Evolutionary conservation across 73 alveolate genomes (phyloP), one percentile per base, ranked within the genome.

Genomic region (Paramecium biaurelia): DNA sequence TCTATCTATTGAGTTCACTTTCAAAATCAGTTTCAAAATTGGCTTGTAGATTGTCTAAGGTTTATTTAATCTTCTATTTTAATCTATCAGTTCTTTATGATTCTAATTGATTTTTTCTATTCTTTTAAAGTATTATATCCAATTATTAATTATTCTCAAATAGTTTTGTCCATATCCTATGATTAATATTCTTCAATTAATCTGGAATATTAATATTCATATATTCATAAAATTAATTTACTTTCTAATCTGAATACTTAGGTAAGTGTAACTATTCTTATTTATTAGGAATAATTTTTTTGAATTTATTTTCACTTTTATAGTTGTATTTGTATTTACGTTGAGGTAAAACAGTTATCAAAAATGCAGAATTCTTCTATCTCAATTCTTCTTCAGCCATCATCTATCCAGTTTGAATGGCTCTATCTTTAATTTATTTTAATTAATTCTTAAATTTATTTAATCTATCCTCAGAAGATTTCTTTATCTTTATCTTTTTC

Each of bases 331-430:
- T 79, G 15, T 79, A 79, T 79, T 12, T 43, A 1, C 56, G 47
- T 45, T 41, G 15, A 15, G 70, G 70, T 41, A 20, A 26, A 1
- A 47, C 45, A 24, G 74, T 79, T 10, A 79, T 79, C 30, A 79
- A 45, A 11, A 23, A 63, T 43, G 90, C 90, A 41, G 90, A 42
- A 24, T 45, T 41, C 26, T 79, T 43, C 23, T 26, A 5, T 45
- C 90, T 79, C 24, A 79, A 79, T 43, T 41, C 90, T n/a, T 79
- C 90, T 79, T 79, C 90, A 24, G 90, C 90, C 43, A 23, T 23
- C 20, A 30, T 41, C 6, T 30, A 24, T 79, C 90, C 90, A 18
- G 42, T 41, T 21, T 45, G 37, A 18, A 45, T 79, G 28, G 90
- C 70, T 79, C 56, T 24, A 5, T 45, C 34, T 45, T 79, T 79